Base-by-base conservation (phyloP, 2,329 filamentous ascomycete species). In the Nannizziopsis barbatae region DNA sequence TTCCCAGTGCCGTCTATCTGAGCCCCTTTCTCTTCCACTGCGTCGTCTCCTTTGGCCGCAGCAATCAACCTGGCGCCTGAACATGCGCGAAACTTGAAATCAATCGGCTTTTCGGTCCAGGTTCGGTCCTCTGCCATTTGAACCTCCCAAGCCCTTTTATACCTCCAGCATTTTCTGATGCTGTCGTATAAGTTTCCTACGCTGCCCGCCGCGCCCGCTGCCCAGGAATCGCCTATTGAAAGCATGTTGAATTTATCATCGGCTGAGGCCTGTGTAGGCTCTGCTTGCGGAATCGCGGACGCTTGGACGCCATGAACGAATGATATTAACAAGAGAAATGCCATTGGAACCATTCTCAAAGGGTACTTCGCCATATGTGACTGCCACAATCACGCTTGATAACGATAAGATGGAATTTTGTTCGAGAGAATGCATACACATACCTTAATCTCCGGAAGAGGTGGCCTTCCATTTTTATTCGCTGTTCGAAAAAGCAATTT, bases 191-290 rank as follows among this genome's bases (percentile, higher is more conserved):
- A 8, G 27, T 27, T 11, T n/a, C 17, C 4, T 15, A n/a, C 5
- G 12, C 20, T 30, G 8, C 11, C 17, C n/a, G 41, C 41, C 5
- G 22, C 41, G 15, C 41, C 41, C 5, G 41, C 41, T 5, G 41
- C 22, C 41, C 41, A 43, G 18, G 41, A 51, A 42, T 35, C 6
- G 46, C 49, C 38, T 45, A 14, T 39, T 10, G 35, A 37, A 17
- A 37, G 3, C 35, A 37, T 37, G 15, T 17, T 3, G 15, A 37
- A 37, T 17, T n/a, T 37, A 10, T 37, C 35, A 37, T 10, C 35
- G 35, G 7, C 22, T 3, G 22, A 27, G 3, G 22, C 22, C 22
- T 7, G 22, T 27, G 22, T 27, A 27, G 22, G 22, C 22, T 27
- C 22, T 27, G 22, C 22, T 27, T 27, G 22, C 3, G 22, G 22